Percentiles rank a stretch among this genome's conserved stretches.
Conservation (phyloP, 371 early-diverging fungal species). For the Mucor ambiguus region DNA sequence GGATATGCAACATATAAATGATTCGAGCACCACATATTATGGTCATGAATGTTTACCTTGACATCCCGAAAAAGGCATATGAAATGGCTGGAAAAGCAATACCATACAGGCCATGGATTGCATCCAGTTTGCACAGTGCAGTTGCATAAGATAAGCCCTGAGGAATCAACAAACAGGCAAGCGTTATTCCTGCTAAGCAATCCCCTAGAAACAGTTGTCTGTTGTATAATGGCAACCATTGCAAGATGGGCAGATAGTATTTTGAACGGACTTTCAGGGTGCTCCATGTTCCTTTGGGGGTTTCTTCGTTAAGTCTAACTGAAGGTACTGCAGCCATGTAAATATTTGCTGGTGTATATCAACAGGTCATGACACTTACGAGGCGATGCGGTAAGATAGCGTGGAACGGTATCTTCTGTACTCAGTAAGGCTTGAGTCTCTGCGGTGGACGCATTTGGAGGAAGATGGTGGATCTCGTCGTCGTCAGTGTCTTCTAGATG, state of each 20-base stretch:
- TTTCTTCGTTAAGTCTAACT: conserved; percentile 25
- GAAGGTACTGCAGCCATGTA: conserved; percentile 36
- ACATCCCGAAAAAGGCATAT: conserved; percentile 92
- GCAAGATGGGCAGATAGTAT: conserved; percentile 89
- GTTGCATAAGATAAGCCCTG: conserved; percentile 90
- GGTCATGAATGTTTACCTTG: conserved; percentile 51
- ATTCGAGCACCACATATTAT: background rate
- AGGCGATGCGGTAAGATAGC: conserved; percentile 36
- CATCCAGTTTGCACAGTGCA: conserved; percentile 80
- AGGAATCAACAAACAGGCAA: conserved; percentile 87
- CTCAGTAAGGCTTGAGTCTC: conserved; percentile 24
- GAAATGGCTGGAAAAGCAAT: conserved; percentile 81
- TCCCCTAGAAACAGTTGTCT: conserved; percentile 59
- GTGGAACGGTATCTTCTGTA: conserved; percentile 24
- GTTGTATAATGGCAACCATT: conserved; percentile 86
- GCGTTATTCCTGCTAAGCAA: conserved; percentile 84
- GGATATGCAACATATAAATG: background rate
- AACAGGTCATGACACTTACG: conserved; percentile 16
- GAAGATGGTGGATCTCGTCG: conserved; percentile 13
- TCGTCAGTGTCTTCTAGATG: conserved; percentile 26
- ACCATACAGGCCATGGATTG: conserved; percentile 88
- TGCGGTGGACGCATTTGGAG: conserved; percentile 16
- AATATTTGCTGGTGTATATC: conserved; percentile 1
- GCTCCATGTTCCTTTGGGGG: conserved; percentile 43
- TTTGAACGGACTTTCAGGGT: conserved; percentile 63